Conservation (phyloP, 768 basidiomycete genomes). For the Leccinum uliginosum region DNA sequence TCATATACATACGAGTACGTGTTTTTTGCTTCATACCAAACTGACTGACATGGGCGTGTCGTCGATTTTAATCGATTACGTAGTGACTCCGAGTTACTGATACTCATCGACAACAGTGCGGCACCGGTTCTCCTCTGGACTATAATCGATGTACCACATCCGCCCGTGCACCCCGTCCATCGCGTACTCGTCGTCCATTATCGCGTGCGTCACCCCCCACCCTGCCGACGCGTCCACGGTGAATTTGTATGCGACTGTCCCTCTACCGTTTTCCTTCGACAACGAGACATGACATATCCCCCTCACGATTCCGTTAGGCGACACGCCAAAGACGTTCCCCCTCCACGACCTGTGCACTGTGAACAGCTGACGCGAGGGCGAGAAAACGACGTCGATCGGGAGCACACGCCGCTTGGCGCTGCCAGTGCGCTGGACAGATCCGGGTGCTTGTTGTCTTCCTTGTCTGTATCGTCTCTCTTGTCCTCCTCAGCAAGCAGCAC, state of each 20-base stretch:
- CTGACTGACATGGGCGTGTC: no score
- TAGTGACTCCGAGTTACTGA: no score
- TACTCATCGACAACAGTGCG: no score
- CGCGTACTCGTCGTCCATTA: not conserved
- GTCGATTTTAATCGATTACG: no score
- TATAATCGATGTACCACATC: conserved; percentile 1
- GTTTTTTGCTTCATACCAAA: no score
- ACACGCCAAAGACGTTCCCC: conserved; percentile 10
- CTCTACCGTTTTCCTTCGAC: not conserved
- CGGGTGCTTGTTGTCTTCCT: not conserved
- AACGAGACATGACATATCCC: conserved; percentile 2
- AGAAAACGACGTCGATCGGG: conserved; percentile 1
- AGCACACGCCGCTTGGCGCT: not conserved
- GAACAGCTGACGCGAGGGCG: conserved; percentile 8
- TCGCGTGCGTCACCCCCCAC: not conserved
- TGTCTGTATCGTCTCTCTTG: not conserved
- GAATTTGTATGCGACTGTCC: conserved; percentile 7
- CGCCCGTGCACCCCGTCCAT: conserved; percentile 11
- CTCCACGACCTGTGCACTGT: conserved; percentile 6
- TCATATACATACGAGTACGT: no score
- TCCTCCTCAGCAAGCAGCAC: not conserved
- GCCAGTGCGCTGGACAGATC: no score
- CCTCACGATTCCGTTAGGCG: conserved; percentile 13
- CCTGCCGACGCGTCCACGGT: conserved; percentile 14
- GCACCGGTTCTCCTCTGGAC: no score